Evolutionary conservation across 2,329 filamentous ascomycete genomes (phyloP), one percentile per base, ranked within the genome.

Genomic region (Trematosphaeria pertusa): DNA sequence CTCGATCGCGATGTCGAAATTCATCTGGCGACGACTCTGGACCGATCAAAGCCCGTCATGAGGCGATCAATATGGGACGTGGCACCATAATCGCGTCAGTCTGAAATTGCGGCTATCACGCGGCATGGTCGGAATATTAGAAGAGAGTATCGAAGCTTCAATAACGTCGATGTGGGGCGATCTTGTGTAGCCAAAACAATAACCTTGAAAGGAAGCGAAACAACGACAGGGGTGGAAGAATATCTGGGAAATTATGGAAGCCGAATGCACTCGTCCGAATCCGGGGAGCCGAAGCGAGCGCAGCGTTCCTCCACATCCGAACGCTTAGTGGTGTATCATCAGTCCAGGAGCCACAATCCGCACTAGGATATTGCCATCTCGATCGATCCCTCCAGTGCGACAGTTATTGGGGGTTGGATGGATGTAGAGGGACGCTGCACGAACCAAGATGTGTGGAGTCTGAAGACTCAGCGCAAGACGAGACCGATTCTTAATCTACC

Each of bases 401-500:
- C n/a, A n/a, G n/a, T n/a, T n/a, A n/a, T n/a, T n/a, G n/a, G n/a
- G n/a, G n/a, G n/a, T n/a, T n/a, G n/a, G n/a, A n/a, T n/a, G n/a
- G n/a, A n/a, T n/a, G n/a, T n/a, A n/a, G n/a, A n/a, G n/a, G n/a
- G n/a, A n/a, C n/a, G n/a, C n/a, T n/a, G n/a, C n/a, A n/a, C n/a
- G n/a, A n/a, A n/a, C n/a, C n/a, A n/a, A n/a, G n/a, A n/a, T n/a
- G n/a, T n/a, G n/a, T n/a, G n/a, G n/a, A n/a, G n/a, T n/a, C n/a
- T n/a, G n/a, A n/a, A n/a, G n/a, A n/a, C n/a, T n/a, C n/a, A n/a
- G n/a, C n/a, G n/a, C 28, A 40, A 34, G 4, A 42, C 19, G 35
- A 34, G 8, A 28, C 24, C 24, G 11, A 22, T 43, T 49, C 43
- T 55, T 52, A 62, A 55, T 62, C 58, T 63, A 61, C 54, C 43